These are phyloP conservation scores for Alloteropsis semialata DNA, from an alignment of 176 grass and related monocot species.

Conservation along the genomic window DNA sequence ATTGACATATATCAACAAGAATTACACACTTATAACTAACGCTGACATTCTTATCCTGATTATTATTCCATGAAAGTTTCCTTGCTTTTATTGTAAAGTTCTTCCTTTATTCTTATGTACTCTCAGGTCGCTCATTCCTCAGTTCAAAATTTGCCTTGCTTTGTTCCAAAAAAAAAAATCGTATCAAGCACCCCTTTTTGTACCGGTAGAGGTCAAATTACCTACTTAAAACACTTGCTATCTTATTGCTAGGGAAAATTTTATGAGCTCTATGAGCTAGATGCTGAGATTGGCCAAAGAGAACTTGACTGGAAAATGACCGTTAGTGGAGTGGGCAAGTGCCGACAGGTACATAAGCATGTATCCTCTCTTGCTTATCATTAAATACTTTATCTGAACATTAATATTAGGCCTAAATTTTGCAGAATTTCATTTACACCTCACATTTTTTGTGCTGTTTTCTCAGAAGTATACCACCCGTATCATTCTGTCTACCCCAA, in stretches of 20 bases:
- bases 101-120: slow-evolving; percentile 3
- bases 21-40: neutral
- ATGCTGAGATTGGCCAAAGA: slow-evolving; percentile 89
- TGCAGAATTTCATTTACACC: slow-evolving; percentile 4
- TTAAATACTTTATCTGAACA: slow-evolving; percentile 21
- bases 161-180: neutral
- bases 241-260: slow-evolving; percentile 76
- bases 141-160: neutral
- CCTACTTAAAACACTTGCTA: slow-evolving; percentile 2
- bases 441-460: neutral
- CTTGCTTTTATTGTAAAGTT: neutral
- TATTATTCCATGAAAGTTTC: slow-evolving; percentile 15
- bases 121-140: neutral
- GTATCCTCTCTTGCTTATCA: slow-evolving; percentile 10
- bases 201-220: slow-evolving; percentile 14
- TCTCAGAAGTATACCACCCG: neutral
- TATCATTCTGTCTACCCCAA: neutral
- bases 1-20: neutral
- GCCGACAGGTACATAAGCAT: slow-evolving; percentile 67
- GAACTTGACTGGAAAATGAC: slow-evolving; percentile 99
- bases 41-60: slow-evolving; percentile 10
- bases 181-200: neutral
- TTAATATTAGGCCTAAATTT: slow-evolving; percentile 14
- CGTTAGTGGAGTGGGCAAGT: slow-evolving; percentile 86
- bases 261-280: slow-evolving; percentile 95